Conservation (phyloP, 148 eudicot species). For the Chenopodium formosanum region DNA sequence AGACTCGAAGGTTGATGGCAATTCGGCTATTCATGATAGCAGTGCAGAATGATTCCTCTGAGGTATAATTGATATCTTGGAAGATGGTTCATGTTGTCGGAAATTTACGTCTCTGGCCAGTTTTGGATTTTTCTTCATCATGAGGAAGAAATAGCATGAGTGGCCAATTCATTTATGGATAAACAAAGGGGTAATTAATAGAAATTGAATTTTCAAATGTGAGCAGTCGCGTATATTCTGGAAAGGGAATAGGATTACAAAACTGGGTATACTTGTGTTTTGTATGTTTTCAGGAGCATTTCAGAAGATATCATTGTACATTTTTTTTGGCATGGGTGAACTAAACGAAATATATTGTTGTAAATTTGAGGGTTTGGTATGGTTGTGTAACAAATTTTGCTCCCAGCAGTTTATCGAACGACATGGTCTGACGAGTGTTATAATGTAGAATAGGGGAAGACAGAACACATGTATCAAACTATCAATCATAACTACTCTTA, state of each 20-base stretch:
- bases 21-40: slow-evolving; percentile 17
- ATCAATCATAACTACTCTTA: neutral
- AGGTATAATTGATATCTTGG: neutral
- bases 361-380: neutral
- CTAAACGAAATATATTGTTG: neutral
- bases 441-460: neutral
- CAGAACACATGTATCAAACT: neutral
- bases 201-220: neutral
- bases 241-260: neutral
- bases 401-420: neutral
- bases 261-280: neutral
- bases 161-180: neutral
- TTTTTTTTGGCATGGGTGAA: neutral
- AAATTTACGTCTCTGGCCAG: neutral
- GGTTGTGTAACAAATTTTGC: neutral
- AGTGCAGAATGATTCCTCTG: neutral
- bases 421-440: neutral
- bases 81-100: neutral
- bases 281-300: neutral
- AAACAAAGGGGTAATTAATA: neutral
- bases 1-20: slow-evolving; percentile 15
- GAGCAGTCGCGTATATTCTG: neutral
- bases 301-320: neutral
- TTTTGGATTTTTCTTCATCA: neutral
- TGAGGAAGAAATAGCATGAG: neutral